Conservation (phyloP, 2,329 filamentous ascomycete species). For the Botrytis medusae region DNA sequence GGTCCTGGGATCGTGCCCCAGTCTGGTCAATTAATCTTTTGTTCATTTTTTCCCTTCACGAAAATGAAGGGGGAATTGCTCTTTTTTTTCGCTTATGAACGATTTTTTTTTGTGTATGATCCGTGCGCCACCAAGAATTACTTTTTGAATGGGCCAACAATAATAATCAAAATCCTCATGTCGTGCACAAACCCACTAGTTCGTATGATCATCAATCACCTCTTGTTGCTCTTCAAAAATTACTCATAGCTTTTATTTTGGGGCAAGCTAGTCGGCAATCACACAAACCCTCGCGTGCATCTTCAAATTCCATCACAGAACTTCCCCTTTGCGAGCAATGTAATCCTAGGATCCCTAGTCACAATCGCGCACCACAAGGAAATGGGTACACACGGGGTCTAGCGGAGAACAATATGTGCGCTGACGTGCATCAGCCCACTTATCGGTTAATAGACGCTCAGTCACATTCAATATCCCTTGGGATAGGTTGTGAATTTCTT, state of each 20-base stretch:
- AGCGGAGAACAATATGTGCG: background rate
- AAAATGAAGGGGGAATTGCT: background rate
- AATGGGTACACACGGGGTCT: background rate
- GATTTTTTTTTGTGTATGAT: background rate
- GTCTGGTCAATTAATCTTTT: background rate
- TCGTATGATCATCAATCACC: background rate
- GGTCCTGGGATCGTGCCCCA: conserved; percentile 16
- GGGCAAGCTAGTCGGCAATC: background rate
- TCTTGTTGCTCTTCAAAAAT: background rate
- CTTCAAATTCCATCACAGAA: background rate
- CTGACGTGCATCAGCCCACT: background rate
- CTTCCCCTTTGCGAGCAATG: background rate
- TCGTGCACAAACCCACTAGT: background rate
- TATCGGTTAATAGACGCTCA: conserved; percentile 4
- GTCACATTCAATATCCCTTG: background rate
- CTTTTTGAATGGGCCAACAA: background rate
- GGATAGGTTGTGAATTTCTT: background rate
- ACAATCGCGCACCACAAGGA: background rate
- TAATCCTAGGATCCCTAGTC: background rate
- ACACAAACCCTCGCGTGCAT: background rate
- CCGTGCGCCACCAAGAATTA: background rate
- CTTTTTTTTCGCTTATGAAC: background rate
- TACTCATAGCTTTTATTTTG: background rate
- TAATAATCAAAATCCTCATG: background rate
- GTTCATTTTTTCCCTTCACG: background rate